phyloP scores from a whole-genome alignment of 345 rosid species.

The Trapa bicornis region DNA sequence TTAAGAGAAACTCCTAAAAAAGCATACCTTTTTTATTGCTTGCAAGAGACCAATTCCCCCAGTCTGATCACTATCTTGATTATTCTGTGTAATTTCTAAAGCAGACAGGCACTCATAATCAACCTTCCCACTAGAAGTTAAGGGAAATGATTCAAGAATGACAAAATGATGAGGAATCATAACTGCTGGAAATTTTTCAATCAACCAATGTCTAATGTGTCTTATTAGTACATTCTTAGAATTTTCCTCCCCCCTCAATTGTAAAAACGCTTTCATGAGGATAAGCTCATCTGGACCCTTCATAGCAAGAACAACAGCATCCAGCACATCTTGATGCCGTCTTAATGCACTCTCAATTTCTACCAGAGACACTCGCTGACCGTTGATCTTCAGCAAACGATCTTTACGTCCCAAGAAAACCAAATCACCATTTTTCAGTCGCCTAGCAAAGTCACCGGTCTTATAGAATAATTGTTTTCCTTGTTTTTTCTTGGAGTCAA shows the following conservation, averaged over 20 bases:
- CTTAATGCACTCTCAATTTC: conserved; percentile 61
- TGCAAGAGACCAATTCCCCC: conserved; percentile 26
- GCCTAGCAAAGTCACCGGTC: conserved; percentile 83
- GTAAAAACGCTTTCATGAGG: conserved; percentile 46
- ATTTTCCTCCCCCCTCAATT: conserved; percentile 27
- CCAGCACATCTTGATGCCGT: conserved; percentile 41
- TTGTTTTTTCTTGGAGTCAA: conserved; percentile 24
- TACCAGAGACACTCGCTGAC: conserved; percentile 70
- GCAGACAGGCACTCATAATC: conserved; percentile 49
- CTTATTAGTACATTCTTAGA: conserved; percentile 22
- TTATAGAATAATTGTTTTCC: conserved; percentile 41
- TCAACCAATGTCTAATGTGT: conserved; percentile 50
- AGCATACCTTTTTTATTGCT: conserved; percentile 58
- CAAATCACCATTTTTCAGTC: conserved; percentile 61
- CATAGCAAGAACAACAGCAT: conserved; percentile 51
- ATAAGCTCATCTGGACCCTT: conserved; percentile 28
- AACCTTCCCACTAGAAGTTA: conserved; percentile 71
- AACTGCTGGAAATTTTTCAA: conserved; percentile 49
- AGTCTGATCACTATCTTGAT: conserved; percentile 19
- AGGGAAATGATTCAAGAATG: conserved; percentile 48
- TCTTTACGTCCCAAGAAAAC: conserved; percentile 76
- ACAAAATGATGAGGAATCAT: conserved; percentile 59
- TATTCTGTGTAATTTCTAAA: conserved; percentile 15
- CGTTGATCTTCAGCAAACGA: conserved; percentile 64
- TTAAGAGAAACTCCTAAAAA: conserved; percentile 4